A percentile compares a stretch with the other conserved stretches of the same genome.
Conservation (phyloP, 345 rosid species). For the Sisymbrium altissimum region DNA sequence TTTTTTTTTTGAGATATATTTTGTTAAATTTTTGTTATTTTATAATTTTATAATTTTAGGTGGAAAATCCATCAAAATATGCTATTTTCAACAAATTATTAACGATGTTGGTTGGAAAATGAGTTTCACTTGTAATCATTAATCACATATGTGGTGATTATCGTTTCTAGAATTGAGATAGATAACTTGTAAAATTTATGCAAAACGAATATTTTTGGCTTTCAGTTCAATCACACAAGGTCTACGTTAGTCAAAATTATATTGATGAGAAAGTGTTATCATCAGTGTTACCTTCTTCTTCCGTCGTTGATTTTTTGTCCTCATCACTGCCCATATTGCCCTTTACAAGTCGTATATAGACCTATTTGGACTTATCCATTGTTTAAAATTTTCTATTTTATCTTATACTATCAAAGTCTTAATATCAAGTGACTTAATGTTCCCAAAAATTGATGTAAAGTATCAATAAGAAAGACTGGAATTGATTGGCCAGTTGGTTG, state of each 20-base stretch:
- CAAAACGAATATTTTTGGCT: not conserved
- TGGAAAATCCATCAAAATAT: no score
- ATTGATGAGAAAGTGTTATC: slow-evolving; percentile 22
- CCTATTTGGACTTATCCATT: slow-evolving; percentile 26
- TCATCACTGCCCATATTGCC: no score
- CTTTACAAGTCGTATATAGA: slow-evolving; percentile 22
- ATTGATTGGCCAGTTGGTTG: slow-evolving; percentile 21
- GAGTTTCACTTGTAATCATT: no score
- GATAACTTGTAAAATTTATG: not conserved
- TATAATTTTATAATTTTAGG: no score
- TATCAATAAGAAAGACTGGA: slow-evolving; percentile 4
- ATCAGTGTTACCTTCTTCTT: slow-evolving; percentile 30
- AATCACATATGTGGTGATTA: not conserved
- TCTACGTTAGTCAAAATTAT: slow-evolving; percentile 21
- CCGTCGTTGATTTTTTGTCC: slow-evolving; percentile 33
- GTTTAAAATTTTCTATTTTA: not conserved
- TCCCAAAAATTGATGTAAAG: not conserved
- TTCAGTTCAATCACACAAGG: slow-evolving; percentile 25
- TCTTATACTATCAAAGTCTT: not conserved
- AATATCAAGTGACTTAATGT: slow-evolving; percentile 7
- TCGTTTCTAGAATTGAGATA: not conserved
- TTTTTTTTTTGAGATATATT: no score
- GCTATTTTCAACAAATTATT: no score
- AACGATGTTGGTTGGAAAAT: no score
- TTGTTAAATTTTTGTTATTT: no score